phyloP scores from a whole-genome alignment of 1,284 basidiomycete genomes.

The Ganoderma multipileum region DNA sequence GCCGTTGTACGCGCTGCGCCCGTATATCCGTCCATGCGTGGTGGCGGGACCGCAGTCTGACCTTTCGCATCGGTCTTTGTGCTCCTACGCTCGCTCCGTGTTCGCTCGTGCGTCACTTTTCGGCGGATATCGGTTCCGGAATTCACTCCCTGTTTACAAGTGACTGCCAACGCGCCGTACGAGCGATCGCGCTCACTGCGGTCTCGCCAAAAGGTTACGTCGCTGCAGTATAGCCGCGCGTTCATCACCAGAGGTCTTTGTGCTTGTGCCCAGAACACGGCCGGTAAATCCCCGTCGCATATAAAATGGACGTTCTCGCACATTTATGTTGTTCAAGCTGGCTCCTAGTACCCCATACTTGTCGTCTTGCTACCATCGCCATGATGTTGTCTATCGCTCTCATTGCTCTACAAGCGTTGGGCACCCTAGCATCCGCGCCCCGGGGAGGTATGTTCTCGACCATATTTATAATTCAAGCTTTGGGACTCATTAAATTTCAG shows the following conservation, averaged over 20 bases:
- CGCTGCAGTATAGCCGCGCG: background rate
- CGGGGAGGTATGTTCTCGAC: background rate
- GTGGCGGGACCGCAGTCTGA: background rate
- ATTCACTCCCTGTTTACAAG: background rate
- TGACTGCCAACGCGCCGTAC: background rate
- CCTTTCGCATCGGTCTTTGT: background rate
- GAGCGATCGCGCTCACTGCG: background rate
- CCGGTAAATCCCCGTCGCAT: background rate
- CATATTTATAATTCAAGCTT: background rate
- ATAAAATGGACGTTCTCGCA: background rate
- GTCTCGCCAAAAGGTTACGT: background rate
- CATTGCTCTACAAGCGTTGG: background rate
- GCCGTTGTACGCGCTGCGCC: background rate
- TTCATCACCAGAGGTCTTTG: background rate
- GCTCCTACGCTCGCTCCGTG: background rate
- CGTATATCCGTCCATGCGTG: background rate
- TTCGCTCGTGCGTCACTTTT: background rate
- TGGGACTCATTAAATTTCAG: background rate
- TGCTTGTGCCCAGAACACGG: background rate
- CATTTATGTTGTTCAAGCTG: background rate
- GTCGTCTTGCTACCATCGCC: background rate
- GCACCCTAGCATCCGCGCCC: background rate
- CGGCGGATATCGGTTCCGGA: background rate
- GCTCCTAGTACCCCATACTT: background rate
- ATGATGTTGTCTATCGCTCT: background rate